Base-by-base conservation (phyloP, 257 asterid genomes). In the Solanum bulbocastanum region DNA sequence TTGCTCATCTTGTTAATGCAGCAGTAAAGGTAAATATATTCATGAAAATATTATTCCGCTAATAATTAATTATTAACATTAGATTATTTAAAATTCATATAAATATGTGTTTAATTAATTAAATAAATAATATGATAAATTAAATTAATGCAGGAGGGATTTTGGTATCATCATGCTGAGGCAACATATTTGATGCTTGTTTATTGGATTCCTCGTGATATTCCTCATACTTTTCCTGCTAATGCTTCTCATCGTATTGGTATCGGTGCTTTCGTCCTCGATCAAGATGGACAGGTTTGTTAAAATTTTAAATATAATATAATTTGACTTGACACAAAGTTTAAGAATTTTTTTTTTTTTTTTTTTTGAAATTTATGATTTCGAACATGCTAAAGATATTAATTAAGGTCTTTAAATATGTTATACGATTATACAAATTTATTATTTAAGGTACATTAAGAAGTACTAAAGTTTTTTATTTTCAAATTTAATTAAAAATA, bases 201-300 rank as follows among this genome's bases (percentile, higher is more conserved):
- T 37, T 92, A 89, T 86, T 97, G 99, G 98, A 95, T 97, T 91
- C 96, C 98, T 84, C 69, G 37, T 35, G 40, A 42, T 75, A 87
- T 92, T 25, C 76, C 91, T 36, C 93, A 91, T 87, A 93, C 95
- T 83, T 88, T 97, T 74, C 99, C 99, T 27, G 94, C 94, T 49
- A 96, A 94, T 90, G 98, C 98, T 89, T 91, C 98, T 5, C 99
- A 97, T 66, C 93, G 97, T 87, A 98, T 97, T 86, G 98, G 99
- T 76, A 90, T 96, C 66, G 99, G 96, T 86, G 98, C 99, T 46
- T 93, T 95, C 6, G 93, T 96, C 82, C 86, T 93, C 91, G 91
- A 95, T 74, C 91, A 94, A 81, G 92, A 92, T 39, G 91, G 94
- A 44, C 93, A 97, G 93, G 98, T 96, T 91, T 18, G 1, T 27